A percentile compares a stretch with the other conserved stretches of the same genome.
These are phyloP conservation scores for Telopea speciosissima DNA, from an alignment of 177 flowering plant species.

Conservation along the genomic window DNA sequence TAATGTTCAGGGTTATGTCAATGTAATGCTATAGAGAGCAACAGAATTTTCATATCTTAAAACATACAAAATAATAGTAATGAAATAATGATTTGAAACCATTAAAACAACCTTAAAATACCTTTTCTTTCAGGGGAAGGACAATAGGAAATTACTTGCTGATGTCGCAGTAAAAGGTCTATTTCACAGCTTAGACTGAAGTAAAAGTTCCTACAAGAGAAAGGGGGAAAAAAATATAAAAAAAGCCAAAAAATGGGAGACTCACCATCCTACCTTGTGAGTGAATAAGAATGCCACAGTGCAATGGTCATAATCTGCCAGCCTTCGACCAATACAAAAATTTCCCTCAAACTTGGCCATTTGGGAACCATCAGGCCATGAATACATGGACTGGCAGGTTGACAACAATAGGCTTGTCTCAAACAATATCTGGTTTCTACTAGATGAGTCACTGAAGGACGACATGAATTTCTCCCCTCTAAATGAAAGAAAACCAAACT, in stretches of 20 bases:
- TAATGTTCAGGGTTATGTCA: not conserved
- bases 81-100: not conserved
- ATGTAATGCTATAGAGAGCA: not conserved
- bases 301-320: slow-evolving; percentile 2
- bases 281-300: slow-evolving; percentile 12
- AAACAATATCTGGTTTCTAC: not conserved
- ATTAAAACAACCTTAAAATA: not conserved
- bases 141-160: not conserved
- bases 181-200: not conserved
- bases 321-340: not conserved
- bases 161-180: not conserved
- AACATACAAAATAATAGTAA: not conserved
- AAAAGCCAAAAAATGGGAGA: slow-evolving; percentile 13
- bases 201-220: not conserved
- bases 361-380: slow-evolving; percentile 1
- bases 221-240: not conserved
- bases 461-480: slow-evolving; percentile 12
- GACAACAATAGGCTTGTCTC: slow-evolving; percentile 3
- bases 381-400: not conserved
- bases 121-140: too few species aligned
- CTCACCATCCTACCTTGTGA: slow-evolving; percentile 82
- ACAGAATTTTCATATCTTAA: not conserved
- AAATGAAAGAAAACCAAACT: slow-evolving; percentile 10
- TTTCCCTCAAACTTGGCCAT: slow-evolving; percentile 4
- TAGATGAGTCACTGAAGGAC: slow-evolving; percentile 5